Evolutionary conservation across 805 yeast species (phyloP), one percentile per base, ranked within the genome.

Genomic region (Wickerhamiella cacticola): DNA sequence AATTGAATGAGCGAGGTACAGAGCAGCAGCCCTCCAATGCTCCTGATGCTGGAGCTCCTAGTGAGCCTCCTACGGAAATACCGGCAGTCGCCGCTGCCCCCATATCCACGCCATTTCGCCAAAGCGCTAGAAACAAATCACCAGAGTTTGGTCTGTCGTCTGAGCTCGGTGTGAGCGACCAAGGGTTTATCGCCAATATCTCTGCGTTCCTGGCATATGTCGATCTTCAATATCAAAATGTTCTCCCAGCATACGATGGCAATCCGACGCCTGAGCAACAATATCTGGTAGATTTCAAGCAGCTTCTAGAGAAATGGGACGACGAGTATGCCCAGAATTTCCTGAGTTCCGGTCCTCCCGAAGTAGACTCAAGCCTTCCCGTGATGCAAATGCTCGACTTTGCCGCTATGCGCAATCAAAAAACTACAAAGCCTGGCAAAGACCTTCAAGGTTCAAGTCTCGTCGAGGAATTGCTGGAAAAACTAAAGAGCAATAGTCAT

Each of bases 251-350:
- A n/a, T 44, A 34, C 24, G 34, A 35, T 25, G 22, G 23, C 13
- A 29, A 10, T 13, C 21, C 45, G 9, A 6, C 15, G 19, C 43
- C 43, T 22, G 16, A 53, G 8, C 46, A 50, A 0, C 54, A 46
- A 2, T 58, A 60, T 24, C 53, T 46, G 18, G 52, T 31, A 5
- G 71, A 67, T 47, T 56, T 69, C 26, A 61, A 63, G 35, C 55
- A 56, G 19, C 57, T 68, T 47, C 55, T 68, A 10, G 59, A 59
- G 29, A 53, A 53, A 36, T 69, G 74, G 74, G 58, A 63, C 8
- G 56, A 56, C 18, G 59, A 53, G 6, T 58, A 56, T 29, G 58
- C 67, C 0, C 65, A 59, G 2, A 33, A 51, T 3, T 53, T 66
- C 51, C 54, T 35, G 23, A 35, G 25, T 4, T 8, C 45, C 5